Conservation (phyloP, 2,329 filamentous ascomycete genomes). For the Ophiostoma ips region DNA sequence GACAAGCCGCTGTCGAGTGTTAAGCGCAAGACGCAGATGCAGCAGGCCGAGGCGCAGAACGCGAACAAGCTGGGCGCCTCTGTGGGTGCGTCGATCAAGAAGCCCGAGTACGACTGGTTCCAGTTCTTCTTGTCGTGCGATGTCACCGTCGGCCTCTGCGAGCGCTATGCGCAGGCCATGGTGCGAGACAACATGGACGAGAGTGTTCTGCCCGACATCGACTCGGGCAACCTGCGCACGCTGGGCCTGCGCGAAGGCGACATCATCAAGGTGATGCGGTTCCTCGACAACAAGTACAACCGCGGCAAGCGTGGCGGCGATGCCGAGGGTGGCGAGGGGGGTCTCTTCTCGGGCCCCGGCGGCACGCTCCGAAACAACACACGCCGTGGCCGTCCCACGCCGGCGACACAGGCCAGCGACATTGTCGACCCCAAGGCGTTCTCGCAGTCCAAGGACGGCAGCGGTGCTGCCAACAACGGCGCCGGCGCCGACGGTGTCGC, state of each 20-base stretch:
- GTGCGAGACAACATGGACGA: constrained; percentile 90
- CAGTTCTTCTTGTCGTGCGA: constrained; percentile 93
- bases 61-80: constrained; percentile 41
- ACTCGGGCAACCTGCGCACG: constrained; percentile 66
- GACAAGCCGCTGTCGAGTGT: constrained; percentile 88
- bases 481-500: constrained; percentile 19
- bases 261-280: constrained; percentile 88
- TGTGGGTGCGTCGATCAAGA: constrained; percentile 52
- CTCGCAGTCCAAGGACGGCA: constrained; percentile 28
- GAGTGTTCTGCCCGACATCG: constrained; percentile 79
- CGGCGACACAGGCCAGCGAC: constrained; percentile 73
- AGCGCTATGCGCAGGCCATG: constrained; percentile 86
- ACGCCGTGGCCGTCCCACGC: constrained; percentile 75
- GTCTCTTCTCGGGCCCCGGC: constrained; percentile 87
- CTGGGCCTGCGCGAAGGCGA: constrained; percentile 93
- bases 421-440: constrained; percentile 81
- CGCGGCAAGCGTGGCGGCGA: constrained; percentile 46
- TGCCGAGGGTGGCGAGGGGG: constrained; percentile 44
- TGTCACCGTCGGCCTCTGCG: constrained; percentile 82
- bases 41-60: constrained; percentile 17
- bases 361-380: constrained; percentile 89
- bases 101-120: constrained; percentile 91
- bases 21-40: constrained; percentile 28
- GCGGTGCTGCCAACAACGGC: constrained; percentile 13
- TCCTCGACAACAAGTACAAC: constrained; percentile 65